Conservation (phyloP, 129 eudicot species). For the Flaveria robusta region DNA sequence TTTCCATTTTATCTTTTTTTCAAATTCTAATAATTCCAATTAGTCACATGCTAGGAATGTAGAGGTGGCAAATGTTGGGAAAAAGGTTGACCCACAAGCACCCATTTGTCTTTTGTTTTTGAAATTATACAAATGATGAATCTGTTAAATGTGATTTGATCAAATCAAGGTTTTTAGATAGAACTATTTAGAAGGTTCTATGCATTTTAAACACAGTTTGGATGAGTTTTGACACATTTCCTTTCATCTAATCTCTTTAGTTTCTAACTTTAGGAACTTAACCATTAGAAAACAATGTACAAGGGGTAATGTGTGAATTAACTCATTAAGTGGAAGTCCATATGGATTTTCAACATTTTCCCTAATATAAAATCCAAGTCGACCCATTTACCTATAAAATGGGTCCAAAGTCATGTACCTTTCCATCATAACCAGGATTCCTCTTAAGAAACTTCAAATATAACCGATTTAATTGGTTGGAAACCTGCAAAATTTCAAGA, state of each 20-base stretch:
- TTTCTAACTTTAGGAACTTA: background rate
- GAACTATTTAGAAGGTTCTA: background rate
- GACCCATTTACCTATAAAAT: background rate
- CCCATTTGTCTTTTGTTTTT: background rate
- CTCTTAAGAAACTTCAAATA: conserved; percentile 85
- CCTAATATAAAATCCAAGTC: background rate
- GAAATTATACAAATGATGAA: background rate
- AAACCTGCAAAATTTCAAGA: conserved; percentile 54
- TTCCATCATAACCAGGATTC: conserved; percentile 97
- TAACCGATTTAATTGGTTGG: conserved; percentile 81
- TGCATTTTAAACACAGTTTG: background rate
- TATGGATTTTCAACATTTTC: background rate
- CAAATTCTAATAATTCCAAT: background rate
- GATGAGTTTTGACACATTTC: background rate
- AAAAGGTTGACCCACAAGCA: background rate
- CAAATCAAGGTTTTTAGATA: background rate
- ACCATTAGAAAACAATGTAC: background rate
- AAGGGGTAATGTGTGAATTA: background rate
- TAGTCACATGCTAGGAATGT: background rate
- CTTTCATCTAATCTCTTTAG: background rate
- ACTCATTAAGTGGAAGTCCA: background rate
- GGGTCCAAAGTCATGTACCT: conserved; percentile 50
- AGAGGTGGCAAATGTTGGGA: background rate
- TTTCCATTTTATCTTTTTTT: background rate
- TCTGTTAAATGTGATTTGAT: background rate